Base-by-base conservation (phyloP, 2,329 filamentous ascomycete genomes). In the Clarireedia monteithiana region DNA sequence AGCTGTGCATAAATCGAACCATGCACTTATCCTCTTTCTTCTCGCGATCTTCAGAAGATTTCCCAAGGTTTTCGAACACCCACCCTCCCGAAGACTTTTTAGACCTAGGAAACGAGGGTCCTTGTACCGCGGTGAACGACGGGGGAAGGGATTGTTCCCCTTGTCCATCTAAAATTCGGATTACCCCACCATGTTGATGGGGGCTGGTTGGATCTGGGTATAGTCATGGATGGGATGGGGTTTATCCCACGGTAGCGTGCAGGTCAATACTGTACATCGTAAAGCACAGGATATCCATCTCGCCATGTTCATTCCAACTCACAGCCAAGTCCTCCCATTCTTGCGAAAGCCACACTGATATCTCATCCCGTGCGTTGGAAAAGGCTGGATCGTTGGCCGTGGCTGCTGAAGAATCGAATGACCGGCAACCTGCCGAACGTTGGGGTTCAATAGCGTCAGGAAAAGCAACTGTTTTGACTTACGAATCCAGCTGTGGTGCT, bases 21-120 rank as follows among this genome's bases (percentile, higher is more conserved):
- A 27, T 53, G 39, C 39, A 20, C 15, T 42, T 42, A 23, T 20
- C 20, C 44, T 27, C 44, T 42, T 49, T 54, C 20, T 9, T 26
- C 52, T 40, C 23, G 23, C 34, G 52, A 49, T 54, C 52, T 54
- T 54, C 52, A 54, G 10, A 12, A 34, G 30, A 34, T 34, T 34
- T 34, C 30, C 30, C 30, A 34, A 14, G 30, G 30, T 12, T 20
- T 20, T 34, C 30, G 10, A 34, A 34, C 30, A 34, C 30, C 30
- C 30, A 34, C 10, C 30, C 10, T 34, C 4, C 30, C 30, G 10
- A 34, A 12, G 5, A 9, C 30, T 12, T 4, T 34, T 34, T 34
- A 42, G 17, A 15, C 12, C 30, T 34, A 34, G 53, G 53, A 55
- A 50, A 36, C 12, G n/a, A 15, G 10, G 24, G 14, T 17, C 46